Percentiles rank a stretch among this genome's conserved stretches.
phyloP scores from a whole-genome alignment of 805 yeast genomes.

The Lachancea waltii region DNA sequence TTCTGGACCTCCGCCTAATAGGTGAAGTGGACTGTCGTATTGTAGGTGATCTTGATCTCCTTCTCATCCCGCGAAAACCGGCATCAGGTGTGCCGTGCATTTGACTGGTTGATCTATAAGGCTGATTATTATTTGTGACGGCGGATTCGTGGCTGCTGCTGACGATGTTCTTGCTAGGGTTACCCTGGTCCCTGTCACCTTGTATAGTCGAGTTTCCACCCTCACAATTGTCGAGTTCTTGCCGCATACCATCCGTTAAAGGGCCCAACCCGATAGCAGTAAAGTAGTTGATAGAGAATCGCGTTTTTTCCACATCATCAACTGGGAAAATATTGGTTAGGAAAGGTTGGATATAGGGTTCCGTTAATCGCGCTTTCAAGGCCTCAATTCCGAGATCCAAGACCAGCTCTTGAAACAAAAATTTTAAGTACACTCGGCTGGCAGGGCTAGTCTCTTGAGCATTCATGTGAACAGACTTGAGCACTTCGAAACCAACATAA shows the following conservation, averaged over 20 bases:
- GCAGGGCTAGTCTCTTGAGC: constrained; percentile 76
- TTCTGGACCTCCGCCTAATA: constrained; percentile 3
- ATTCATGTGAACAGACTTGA: constrained; percentile 51
- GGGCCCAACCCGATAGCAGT: constrained; percentile 88
- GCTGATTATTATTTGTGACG: too few species aligned
- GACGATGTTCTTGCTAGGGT: too few species aligned
- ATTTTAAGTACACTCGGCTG: constrained; percentile 70
- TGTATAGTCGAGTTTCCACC: constrained; percentile 30
- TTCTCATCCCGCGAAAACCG: too few species aligned
- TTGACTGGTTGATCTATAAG: too few species aligned
- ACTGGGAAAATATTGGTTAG: constrained; percentile 61
- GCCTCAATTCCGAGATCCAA: constrained; percentile 62
- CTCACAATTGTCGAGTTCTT: constrained; percentile 33
- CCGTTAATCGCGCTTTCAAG: constrained; percentile 45
- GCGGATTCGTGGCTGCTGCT: too few species aligned
- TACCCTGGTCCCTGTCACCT: too few species aligned
- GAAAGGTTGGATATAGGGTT: constrained; percentile 44
- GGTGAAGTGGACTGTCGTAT: constrained; percentile 4
- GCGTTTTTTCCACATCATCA: constrained; percentile 43
- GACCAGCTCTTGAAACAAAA: constrained; percentile 70
- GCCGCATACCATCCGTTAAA: constrained; percentile 78
- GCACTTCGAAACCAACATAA: constrained; percentile 55
- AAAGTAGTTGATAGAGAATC: constrained; percentile 83
- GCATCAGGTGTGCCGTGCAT: too few species aligned
- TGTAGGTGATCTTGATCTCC: too few species aligned